Conservation (phyloP, 345 rosid genomes). For the Streptanthus diversifolius region DNA sequence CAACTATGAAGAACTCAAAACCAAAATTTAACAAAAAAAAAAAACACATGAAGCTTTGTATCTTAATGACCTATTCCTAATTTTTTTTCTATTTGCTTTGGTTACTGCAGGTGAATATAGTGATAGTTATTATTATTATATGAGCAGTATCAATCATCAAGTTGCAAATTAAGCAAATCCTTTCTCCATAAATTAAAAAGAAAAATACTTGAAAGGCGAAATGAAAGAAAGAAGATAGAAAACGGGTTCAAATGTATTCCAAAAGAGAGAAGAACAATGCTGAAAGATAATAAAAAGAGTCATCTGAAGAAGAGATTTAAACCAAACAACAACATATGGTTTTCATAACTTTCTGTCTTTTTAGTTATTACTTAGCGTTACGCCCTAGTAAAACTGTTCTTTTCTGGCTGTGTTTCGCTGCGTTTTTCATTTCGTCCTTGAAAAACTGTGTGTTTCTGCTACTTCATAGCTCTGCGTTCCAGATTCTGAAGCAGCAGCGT, state of each 20-base stretch:
- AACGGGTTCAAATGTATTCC: not conserved
- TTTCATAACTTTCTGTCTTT: not conserved
- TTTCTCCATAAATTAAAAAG: not conserved
- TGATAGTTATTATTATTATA: not conserved
- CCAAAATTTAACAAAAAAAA: not conserved
- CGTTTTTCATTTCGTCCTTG: not conserved
- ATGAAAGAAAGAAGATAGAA: not conserved
- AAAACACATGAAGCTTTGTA: not conserved
- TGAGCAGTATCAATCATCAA: not conserved
- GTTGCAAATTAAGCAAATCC: not conserved
- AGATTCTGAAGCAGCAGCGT: slow-evolving; percentile 22
- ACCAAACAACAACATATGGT: not conserved
- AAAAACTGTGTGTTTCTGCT: not conserved
- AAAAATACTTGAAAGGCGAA: not conserved
- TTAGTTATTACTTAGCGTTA: not conserved
- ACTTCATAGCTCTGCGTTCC: not conserved
- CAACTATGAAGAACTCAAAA: not conserved
- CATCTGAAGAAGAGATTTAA: not conserved
- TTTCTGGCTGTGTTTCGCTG: not conserved
- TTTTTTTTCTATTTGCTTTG: not conserved
- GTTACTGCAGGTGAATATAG: slow-evolving; percentile 1
- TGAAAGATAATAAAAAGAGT: not conserved
- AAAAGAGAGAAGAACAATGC: not conserved
- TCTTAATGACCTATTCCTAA: not conserved
- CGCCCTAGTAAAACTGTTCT: not conserved